phyloP scores from a whole-genome alignment of 2,329 filamentous ascomycete genomes.

The Paraphoma sp. region DNA sequence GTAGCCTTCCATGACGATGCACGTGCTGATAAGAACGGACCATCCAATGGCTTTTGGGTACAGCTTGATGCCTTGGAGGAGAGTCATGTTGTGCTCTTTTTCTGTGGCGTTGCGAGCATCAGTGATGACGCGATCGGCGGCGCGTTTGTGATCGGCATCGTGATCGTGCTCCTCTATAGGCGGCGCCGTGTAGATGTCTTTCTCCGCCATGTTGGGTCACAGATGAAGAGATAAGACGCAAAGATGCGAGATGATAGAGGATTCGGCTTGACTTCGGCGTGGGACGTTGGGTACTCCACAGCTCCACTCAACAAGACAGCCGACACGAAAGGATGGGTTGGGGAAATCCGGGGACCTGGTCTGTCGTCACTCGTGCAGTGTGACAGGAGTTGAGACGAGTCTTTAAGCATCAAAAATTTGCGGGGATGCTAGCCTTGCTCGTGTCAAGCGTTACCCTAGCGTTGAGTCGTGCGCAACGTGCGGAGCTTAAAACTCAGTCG shows the following conservation, averaged over 20 bases:
- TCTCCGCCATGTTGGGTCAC: conserved; percentile 23
- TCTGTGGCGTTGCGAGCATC: conserved; percentile 55
- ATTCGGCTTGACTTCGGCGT: not conserved
- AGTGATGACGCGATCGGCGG: conserved; percentile 43
- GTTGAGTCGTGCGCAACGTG: conserved; percentile 25
- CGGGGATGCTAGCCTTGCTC: conserved; percentile 14
- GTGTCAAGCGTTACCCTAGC: conserved; percentile 18
- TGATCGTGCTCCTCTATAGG: conserved; percentile 17
- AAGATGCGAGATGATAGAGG: not conserved
- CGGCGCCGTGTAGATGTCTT: conserved; percentile 29
- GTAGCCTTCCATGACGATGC: conserved; percentile 91
- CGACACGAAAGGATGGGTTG: not conserved
- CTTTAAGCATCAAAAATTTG: conserved; percentile 31
- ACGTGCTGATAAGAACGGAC: conserved; percentile 87
- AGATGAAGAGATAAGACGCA: not conserved
- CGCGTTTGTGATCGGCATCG: conserved; percentile 30
- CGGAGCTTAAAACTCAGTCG: conserved; percentile 16
- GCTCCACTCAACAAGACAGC: conserved; percentile 4
- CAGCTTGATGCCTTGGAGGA: conserved; percentile 77
- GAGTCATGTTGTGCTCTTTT: conserved; percentile 58
- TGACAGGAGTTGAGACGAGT: conserved; percentile 19
- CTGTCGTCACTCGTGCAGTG: conserved; percentile 11
- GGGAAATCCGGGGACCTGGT: conserved; percentile 17
- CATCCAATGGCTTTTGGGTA: conserved; percentile 88
- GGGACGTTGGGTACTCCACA: conserved; percentile 1